Evolutionary conservation across 2,329 filamentous ascomycete species (phyloP), one percentile per base, ranked within the genome.

Genomic region (Penicillium verrucosum): DNA sequence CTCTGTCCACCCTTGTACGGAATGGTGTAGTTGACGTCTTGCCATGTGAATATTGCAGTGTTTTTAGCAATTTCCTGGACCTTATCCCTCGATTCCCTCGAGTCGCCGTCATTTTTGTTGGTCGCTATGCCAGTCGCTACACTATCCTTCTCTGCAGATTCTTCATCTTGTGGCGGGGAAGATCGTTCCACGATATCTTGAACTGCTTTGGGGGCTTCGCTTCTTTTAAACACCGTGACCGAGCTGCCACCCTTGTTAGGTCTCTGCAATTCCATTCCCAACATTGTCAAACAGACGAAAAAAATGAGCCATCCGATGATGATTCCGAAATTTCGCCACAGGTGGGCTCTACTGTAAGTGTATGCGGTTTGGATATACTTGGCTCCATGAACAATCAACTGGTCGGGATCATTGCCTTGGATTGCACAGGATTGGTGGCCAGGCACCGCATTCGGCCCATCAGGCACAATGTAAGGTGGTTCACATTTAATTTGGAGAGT

Each of bases 191-290:
- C 83, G 0, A 81, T 79, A 45, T 82, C 76, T 61, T 85, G 78
- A 0, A 89, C 74, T 14, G 71, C 74, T 61, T 82, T 82, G 0
- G 87, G 85, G 0, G 84, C 82, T 61, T 89, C 81, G 0, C 85
- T 84, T 30, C 85, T 77, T 70, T 88, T 88, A 72, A 89, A 96
- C 51, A 92, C 86, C 32, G 89, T 92, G 25, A 90, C 86, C 0
- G 88, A 84, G 65, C 88, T 91, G n/a, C 91, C 90, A 8, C 88
- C 90, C 70, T 89, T 88, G 41, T 90, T 89, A 63, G 87, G 90
- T 56, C 85, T 89, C 65, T 95, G 80, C 23, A 88, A 78, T 70
- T 96, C 92, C 68, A 90, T 92, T 0, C 93, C 80, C 16, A 90
- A 80, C 38, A 91, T 87, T 62, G 96, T 93, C 56, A 89, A 75